These are phyloP conservation scores for Hypoxylon perforatum DNA, from an alignment of 495 filamentous ascomycete species.

Conservation along the genomic window DNA sequence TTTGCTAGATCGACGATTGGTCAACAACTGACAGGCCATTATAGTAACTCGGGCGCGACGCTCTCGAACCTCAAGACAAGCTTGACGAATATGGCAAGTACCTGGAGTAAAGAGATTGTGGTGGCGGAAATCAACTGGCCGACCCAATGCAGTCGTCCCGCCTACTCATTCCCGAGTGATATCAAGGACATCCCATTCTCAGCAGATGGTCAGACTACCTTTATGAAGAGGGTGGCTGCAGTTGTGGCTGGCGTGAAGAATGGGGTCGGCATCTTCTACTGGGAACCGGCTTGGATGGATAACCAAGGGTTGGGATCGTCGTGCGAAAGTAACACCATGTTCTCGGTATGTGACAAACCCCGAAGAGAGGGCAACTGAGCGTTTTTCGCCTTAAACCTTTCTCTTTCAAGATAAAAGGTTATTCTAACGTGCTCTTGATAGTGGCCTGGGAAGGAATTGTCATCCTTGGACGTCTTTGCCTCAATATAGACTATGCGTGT, in stretches of 20 bases:
- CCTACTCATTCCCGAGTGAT: slow-evolving; percentile 68
- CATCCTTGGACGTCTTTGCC: slow-evolving; percentile 42
- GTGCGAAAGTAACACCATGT: slow-evolving; percentile 61
- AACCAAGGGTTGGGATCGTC: slow-evolving; percentile 69
- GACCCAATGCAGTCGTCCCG: slow-evolving; percentile 65
- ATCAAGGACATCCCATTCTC: slow-evolving; percentile 67
- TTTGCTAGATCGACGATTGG: neutral
- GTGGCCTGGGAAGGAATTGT: slow-evolving; percentile 42
- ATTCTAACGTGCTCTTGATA: slow-evolving; percentile 16
- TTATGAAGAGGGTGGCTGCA: slow-evolving; percentile 64
- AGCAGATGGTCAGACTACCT: slow-evolving; percentile 68
- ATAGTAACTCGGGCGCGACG: slow-evolving; percentile 59
- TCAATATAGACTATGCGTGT: slow-evolving; percentile 28
- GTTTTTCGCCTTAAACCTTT: neutral
- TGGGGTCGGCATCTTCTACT: slow-evolving; percentile 72
- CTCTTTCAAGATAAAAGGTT: neutral
- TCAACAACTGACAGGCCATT: slow-evolving; percentile 1
- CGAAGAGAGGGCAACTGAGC: neutral
- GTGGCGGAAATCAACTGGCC: slow-evolving; percentile 79
- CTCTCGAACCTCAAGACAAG: slow-evolving; percentile 65
- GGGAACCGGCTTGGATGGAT: slow-evolving; percentile 77
- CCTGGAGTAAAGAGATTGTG: slow-evolving; percentile 68
- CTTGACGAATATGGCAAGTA: slow-evolving; percentile 66
- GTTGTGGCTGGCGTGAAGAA: slow-evolving; percentile 62
- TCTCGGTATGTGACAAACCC: slow-evolving; percentile 43